Percentiles rank a stretch among this genome's conserved stretches.
These are phyloP conservation scores for Crotalaria pallida DNA, from an alignment of 306 rosid genomes.

Conservation along the genomic window DNA sequence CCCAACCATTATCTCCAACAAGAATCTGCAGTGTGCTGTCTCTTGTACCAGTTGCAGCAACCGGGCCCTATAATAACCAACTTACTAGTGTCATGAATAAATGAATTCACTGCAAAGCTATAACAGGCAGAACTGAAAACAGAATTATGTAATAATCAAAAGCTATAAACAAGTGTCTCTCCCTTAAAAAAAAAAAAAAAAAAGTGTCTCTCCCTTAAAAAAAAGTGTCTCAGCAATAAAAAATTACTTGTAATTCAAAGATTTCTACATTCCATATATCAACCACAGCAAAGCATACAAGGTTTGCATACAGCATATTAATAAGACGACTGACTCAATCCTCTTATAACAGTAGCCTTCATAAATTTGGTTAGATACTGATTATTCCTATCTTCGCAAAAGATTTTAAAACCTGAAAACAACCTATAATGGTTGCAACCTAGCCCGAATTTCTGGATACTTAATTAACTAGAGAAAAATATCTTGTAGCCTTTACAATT, in stretches of 20 bases:
- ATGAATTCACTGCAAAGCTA: slow-evolving; percentile 6
- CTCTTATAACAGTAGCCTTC: background rate
- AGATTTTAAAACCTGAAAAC: background rate
- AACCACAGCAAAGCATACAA: background rate
- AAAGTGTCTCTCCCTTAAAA: background rate
- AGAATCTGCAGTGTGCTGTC: slow-evolving; percentile 87
- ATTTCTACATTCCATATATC: background rate
- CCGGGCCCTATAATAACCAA: slow-evolving; percentile 62
- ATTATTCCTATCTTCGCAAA: background rate
- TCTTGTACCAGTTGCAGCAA: slow-evolving; percentile 84
- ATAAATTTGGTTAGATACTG: background rate
- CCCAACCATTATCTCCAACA: slow-evolving; percentile 91
- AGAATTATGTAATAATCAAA: background rate
- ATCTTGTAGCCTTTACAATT: background rate
- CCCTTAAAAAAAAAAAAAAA: too few relatives aligned
- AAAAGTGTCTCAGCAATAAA: background rate
- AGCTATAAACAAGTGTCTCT: background rate
- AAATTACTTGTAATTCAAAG: slow-evolving; percentile 6
- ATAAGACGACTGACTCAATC: slow-evolving; percentile 11
- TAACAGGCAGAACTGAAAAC: slow-evolving; percentile 16
- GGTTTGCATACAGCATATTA: slow-evolving; percentile 18
- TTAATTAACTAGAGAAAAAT: background rate
- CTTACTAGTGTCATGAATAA: slow-evolving; percentile 13
- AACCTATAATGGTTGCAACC: background rate
- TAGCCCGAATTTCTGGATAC: background rate